These are phyloP conservation scores for Diatrype stigma DNA, from an alignment of 2,329 filamentous ascomycete species.

Conservation along the genomic window DNA sequence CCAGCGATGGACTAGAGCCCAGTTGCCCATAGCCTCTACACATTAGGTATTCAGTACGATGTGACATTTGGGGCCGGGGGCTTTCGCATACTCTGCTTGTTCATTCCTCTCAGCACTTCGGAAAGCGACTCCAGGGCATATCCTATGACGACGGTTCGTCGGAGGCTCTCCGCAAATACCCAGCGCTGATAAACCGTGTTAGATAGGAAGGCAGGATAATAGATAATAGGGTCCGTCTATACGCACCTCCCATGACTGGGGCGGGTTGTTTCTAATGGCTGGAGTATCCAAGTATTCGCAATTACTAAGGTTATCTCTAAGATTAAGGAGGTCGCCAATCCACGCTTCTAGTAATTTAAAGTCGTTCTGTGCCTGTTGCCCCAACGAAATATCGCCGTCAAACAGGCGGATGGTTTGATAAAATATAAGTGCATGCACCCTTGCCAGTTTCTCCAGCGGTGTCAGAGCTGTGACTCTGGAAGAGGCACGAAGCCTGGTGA, in stretches of 20 bases:
- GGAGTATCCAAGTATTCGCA: slow-evolving; percentile 17
- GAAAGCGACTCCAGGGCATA: slow-evolving; percentile 30
- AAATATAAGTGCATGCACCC: slow-evolving; percentile 38
- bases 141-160: slow-evolving; percentile 34
- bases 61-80: background rate
- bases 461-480: slow-evolving; percentile 22
- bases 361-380: slow-evolving; percentile 38
- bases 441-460: slow-evolving; percentile 35
- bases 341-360: slow-evolving; percentile 32
- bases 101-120: slow-evolving; percentile 24
- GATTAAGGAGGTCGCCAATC: slow-evolving; percentile 29
- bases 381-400: slow-evolving; percentile 38
- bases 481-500: slow-evolving; percentile 32
- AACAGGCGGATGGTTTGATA: slow-evolving; percentile 40
- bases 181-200: slow-evolving; percentile 24
- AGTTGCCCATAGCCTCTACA: slow-evolving; percentile 13
- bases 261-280: slow-evolving; percentile 28
- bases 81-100: slow-evolving; percentile 15
- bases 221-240: background rate
- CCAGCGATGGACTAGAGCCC: slow-evolving; percentile 20
- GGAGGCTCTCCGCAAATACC: slow-evolving; percentile 38
- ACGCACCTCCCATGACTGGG: slow-evolving; percentile 38
- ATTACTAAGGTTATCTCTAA: slow-evolving; percentile 32
- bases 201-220: background rate
- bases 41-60: background rate